Evolutionary conservation across 371 early-diverging fungal genomes (phyloP).

Genomic region (Lichtheimia hyalospora): DNA sequence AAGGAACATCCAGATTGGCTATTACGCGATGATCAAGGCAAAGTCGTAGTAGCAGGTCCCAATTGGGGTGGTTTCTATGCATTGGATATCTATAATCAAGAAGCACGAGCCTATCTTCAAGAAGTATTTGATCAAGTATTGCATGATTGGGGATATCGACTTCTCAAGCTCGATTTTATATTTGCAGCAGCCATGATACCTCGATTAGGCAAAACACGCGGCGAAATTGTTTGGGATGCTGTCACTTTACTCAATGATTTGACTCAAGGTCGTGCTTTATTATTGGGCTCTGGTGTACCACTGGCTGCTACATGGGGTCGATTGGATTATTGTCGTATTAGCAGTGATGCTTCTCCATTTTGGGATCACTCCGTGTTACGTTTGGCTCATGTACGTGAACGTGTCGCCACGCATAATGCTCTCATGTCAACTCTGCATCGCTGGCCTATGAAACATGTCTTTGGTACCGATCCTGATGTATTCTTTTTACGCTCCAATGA

Average conservation of each 20-base stretch:
- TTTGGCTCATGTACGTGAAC: constrained; percentile 44
- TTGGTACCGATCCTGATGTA: constrained; percentile 53
- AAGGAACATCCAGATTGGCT: constrained; percentile 47
- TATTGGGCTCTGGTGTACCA: constrained; percentile 48
- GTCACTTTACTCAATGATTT: constrained; percentile 37
- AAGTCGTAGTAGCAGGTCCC: constrained; percentile 19
- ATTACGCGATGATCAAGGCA: constrained; percentile 18
- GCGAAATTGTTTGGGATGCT: constrained; percentile 51
- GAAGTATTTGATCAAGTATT: constrained; percentile 37
- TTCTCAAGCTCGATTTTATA: constrained; percentile 51
- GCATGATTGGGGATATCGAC: constrained; percentile 41
- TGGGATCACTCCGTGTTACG: constrained; percentile 39
- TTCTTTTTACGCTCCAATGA: constrained; percentile 42
- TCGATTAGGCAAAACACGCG: constrained; percentile 41
- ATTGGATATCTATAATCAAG: constrained; percentile 42
- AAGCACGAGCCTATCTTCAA: constrained; percentile 36
- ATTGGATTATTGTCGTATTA: constrained; percentile 45
- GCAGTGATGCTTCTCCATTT: constrained; percentile 43
- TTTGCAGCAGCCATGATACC: constrained; percentile 49
- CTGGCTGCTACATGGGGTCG: constrained; percentile 39
- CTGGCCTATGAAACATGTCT: constrained; percentile 45
- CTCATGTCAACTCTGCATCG: constrained; percentile 43
- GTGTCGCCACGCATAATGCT: constrained; percentile 45
- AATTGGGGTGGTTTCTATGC: constrained; percentile 36
- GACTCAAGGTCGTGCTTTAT: constrained; percentile 29